Percentiles rank a stretch among this genome's conserved stretches.
These are phyloP conservation scores for Hyaloraphidium curvatum DNA, from an alignment of 192 early-diverging fungal species.

Conservation along the genomic window DNA sequence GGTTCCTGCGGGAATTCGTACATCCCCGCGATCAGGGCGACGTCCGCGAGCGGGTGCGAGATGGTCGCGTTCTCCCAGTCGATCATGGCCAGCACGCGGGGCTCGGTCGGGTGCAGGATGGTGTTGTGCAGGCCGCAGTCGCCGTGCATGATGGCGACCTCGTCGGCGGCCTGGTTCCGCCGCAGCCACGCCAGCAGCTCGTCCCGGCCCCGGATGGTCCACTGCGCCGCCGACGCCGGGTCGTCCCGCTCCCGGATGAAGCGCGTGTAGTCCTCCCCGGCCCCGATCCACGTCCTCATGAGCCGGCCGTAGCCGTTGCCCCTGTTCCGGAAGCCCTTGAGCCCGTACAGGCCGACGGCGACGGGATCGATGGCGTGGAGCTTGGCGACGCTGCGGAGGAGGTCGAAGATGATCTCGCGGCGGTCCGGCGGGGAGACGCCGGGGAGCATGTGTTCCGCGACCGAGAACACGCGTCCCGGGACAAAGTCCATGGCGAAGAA, in stretches of 20 bases:
- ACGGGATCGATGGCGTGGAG: neutral
- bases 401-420: no score
- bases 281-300: no score
- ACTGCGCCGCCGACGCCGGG: no score
- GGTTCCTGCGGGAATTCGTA: no score
- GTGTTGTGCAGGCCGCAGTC: slow-evolving; percentile 58
- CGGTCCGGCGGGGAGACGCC: neutral
- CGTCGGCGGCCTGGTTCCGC: slow-evolving; percentile 41
- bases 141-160: slow-evolving; percentile 71
- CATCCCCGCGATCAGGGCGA: neutral
- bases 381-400: neutral
- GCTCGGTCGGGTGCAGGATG: slow-evolving; percentile 54
- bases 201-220: slow-evolving; percentile 6
- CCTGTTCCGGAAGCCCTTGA: neutral
- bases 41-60: neutral
- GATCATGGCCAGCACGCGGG: slow-evolving; percentile 62
- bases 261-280: no score
- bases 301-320: neutral
- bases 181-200: slow-evolving; percentile 58
- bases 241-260: no score
- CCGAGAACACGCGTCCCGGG: no score
- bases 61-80: slow-evolving; percentile 49
- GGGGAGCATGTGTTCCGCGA: neutral
- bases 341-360: neutral
- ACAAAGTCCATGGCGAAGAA: no score